These are phyloP conservation scores for Fonsecaea erecta DNA, from an alignment of 2,329 filamentous ascomycete species.

Conservation along the genomic window DNA sequence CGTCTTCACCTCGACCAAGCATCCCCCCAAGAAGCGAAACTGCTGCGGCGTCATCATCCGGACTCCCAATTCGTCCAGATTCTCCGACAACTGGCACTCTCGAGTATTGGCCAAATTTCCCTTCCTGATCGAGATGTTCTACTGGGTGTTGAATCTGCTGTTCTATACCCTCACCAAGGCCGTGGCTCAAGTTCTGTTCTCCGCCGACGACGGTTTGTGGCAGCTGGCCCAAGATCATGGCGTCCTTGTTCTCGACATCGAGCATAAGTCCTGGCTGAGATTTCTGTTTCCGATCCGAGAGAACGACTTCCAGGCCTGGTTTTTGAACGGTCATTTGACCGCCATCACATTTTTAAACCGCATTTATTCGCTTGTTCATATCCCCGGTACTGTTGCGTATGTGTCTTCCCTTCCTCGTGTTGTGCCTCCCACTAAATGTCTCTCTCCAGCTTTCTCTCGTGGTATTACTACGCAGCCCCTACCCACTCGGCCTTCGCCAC, in stretches of 20 bases:
- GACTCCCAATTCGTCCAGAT: slow-evolving; percentile 66
- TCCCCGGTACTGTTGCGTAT: slow-evolving; percentile 57
- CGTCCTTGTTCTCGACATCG: slow-evolving; percentile 30
- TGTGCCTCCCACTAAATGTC: slow-evolving; percentile 9
- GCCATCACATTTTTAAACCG: slow-evolving; percentile 56
- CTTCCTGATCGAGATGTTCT: slow-evolving; percentile 74
- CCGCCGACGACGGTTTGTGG: slow-evolving; percentile 53
- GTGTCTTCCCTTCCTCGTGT: slow-evolving; percentile 26
- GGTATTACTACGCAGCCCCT: slow-evolving; percentile 49
- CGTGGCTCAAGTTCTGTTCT: slow-evolving; percentile 57
- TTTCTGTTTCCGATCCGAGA: slow-evolving; percentile 50
- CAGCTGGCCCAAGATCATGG: slow-evolving; percentile 53
- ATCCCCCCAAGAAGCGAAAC: slow-evolving; percentile 55
- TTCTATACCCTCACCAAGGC: slow-evolving; percentile 66
- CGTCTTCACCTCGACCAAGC: slow-evolving; percentile 43
- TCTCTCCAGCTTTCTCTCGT: slow-evolving; percentile 47
- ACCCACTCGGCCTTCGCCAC: slow-evolving; percentile 59
- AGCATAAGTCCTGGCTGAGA: slow-evolving; percentile 40
- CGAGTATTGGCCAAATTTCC: slow-evolving; percentile 69
- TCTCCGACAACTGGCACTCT: slow-evolving; percentile 64
- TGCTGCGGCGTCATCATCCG: slow-evolving; percentile 58
- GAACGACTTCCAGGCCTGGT: slow-evolving; percentile 52
- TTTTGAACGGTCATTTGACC: slow-evolving; percentile 48
- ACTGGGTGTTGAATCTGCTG: slow-evolving; percentile 69
- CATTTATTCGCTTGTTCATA: slow-evolving; percentile 57